Evolutionary conservation across 2,329 filamentous ascomycete genomes (phyloP), one percentile per base, ranked within the genome.

Genomic region (Exophiala spinifera): DNA sequence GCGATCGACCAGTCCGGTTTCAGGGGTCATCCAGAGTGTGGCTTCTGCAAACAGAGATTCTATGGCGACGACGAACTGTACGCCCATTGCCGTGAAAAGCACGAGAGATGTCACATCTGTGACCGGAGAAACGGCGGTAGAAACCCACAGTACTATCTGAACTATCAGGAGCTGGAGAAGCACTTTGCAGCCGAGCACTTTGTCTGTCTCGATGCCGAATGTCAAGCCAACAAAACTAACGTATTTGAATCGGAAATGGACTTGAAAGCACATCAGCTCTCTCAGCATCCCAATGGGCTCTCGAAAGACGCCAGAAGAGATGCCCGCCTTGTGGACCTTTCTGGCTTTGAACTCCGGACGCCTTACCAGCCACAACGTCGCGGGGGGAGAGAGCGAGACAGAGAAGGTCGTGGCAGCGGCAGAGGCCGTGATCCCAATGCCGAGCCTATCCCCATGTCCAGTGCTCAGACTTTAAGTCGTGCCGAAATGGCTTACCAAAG

Each of bases 1-100:
- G 87, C 91, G 0, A 78, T 88, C 34, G 89, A 96, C 65, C 94
- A 97, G 75, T 96, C 89, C 23, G 94, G 94, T 1, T 99, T 99
- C 75, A 94, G 88, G 69, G 94, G 94, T 7, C 94, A 99, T 68
- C 94, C 94, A 0, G 83, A 96, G 49, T 99, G 94, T 71, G 88
- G 85, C 3, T 99, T 99, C 73, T 99, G 94, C 70, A 84, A 86
- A 51, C 83, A 90, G 68, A 82, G 92, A 33, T 99, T 97, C 72
- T 99, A 97, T 70, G 91, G 95, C 43, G 90, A 91, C 63, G 94
- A 99, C 68, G 95, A 96, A 73, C 79, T 99, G 1, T 99, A 91
- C 69, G 81, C 88, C 50, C 94, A 99, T 72, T 97, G 94, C 69
- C 84, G 92, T 57, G 88, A 92, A 69, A 92, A 89, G 70, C 94